These are phyloP conservation scores for Drechmeria coniospora DNA, from an alignment of 2,329 filamentous ascomycete genomes.

Conservation along the genomic window DNA sequence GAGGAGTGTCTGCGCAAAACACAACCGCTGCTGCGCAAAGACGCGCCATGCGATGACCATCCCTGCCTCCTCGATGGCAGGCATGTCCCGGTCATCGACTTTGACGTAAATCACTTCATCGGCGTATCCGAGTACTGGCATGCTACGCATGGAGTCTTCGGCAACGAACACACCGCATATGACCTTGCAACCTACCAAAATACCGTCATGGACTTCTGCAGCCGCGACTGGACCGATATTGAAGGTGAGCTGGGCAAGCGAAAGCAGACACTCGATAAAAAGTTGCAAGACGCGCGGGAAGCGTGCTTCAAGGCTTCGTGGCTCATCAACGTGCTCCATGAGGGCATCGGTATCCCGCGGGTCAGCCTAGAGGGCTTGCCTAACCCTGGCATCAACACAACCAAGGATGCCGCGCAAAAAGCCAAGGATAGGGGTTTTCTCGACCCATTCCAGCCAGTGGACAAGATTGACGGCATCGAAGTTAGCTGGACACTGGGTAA, in stretches of 20 bases:
- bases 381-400: constrained; percentile 46
- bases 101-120: constrained; percentile 92
- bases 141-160: constrained; percentile 89
- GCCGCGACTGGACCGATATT: constrained; percentile 66
- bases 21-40: constrained; percentile 77
- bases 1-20: constrained; percentile 70
- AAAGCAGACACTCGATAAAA: constrained; percentile 62
- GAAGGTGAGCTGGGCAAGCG: constrained; percentile 45
- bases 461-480: constrained; percentile 83
- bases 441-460: constrained; percentile 79
- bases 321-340: constrained; percentile 91
- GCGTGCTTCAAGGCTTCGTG: constrained; percentile 97
- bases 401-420: constrained; percentile 51
- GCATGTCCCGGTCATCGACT: constrained; percentile 90
- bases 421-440: constrained; percentile 62
- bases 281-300: constrained; percentile 64
- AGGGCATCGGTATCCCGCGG: constrained; percentile 85
- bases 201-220: constrained; percentile 73
- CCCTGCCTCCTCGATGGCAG: constrained; percentile 85
- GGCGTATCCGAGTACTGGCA: constrained; percentile 99
- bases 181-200: constrained; percentile 82
- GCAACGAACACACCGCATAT: constrained; percentile 65
- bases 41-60: constrained; percentile 64
- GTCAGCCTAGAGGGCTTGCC: constrained; percentile 56
- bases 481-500: constrained; percentile 96